These are phyloP conservation scores for Phyllosticta ampelicida DNA, from an alignment of 2,329 filamentous ascomycete genomes.

Conservation along the genomic window DNA sequence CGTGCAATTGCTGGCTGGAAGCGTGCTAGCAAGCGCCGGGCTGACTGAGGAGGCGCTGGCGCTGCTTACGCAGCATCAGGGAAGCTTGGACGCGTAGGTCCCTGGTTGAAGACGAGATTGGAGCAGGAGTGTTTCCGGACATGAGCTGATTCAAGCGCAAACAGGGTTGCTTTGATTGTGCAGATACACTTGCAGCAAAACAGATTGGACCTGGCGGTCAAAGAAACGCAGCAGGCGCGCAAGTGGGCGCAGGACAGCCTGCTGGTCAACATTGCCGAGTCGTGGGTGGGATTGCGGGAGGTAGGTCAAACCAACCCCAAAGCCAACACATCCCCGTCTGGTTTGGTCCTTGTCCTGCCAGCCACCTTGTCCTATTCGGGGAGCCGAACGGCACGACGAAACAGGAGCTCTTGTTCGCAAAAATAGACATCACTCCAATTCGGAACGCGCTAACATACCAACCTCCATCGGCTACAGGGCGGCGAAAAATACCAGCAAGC, in stretches of 20 bases:
- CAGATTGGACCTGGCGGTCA: constrained; percentile 77
- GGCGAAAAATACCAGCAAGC: constrained; percentile 93
- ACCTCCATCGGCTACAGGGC: constrained; percentile 47
- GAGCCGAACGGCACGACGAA: not conserved
- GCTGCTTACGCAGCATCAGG: constrained; percentile 72
- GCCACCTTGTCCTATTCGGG: not conserved
- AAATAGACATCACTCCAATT: constrained; percentile 18
- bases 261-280: constrained; percentile 87
- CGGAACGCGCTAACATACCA: not conserved
- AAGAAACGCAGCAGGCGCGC: constrained; percentile 69
- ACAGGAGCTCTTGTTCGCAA: not conserved
- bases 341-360: not conserved
- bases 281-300: constrained; percentile 83
- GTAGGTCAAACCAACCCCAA: constrained; percentile 39
- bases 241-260: constrained; percentile 93
- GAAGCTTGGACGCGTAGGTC: constrained; percentile 64
- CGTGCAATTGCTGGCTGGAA: constrained; percentile 76
- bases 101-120: not conserved
- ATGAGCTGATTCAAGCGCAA: not conserved
- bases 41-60: constrained; percentile 77
- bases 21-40: constrained; percentile 66
- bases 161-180: constrained; percentile 71
- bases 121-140: not conserved
- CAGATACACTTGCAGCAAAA: constrained; percentile 92
- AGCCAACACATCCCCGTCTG: not conserved